A percentile compares a stretch with the other conserved stretches of the same genome.
Conservation (phyloP, 2,329 filamentous ascomycete genomes). For the Ophiostoma piceae region DNA sequence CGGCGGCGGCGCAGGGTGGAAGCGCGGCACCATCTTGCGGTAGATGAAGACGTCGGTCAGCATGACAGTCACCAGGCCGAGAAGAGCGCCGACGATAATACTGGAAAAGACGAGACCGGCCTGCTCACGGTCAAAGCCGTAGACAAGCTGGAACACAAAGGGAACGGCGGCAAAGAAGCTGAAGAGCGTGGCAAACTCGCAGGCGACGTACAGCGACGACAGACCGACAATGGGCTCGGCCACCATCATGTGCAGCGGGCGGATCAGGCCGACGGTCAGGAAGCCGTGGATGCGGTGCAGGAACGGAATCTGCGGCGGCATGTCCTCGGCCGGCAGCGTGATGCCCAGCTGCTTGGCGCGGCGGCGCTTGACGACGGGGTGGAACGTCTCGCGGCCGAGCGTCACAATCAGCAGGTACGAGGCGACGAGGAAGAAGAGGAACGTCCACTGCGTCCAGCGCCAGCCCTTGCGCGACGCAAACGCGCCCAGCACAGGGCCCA, state of each 20-base stretch:
- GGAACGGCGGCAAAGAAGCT: conserved; percentile 50
- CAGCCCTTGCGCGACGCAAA: conserved; percentile 46
- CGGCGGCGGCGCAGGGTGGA: conserved; percentile 37
- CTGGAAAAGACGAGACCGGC: conserved; percentile 43
- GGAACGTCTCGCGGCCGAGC: conserved; percentile 52
- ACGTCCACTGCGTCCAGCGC: conserved; percentile 51
- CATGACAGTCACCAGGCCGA: conserved; percentile 40
- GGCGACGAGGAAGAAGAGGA: conserved; percentile 43
- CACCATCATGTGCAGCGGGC: conserved; percentile 54
- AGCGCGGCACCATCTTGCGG: conserved; percentile 32
- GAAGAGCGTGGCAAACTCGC: conserved; percentile 49
- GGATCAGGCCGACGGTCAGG: conserved; percentile 41
- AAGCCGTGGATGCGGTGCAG: conserved; percentile 34
- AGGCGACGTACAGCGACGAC: conserved; percentile 46
- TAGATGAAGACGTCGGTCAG: conserved; percentile 43
- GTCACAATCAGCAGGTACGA: conserved; percentile 37
- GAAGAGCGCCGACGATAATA: conserved; percentile 42
- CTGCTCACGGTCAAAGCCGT: conserved; percentile 42
- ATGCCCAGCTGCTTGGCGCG: conserved; percentile 37
- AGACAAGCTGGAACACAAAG: conserved; percentile 43
- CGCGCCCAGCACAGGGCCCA: conserved; percentile 47
- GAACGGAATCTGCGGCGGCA: conserved; percentile 29
- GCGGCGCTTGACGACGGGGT: conserved; percentile 44
- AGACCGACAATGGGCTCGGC: conserved; percentile 60
- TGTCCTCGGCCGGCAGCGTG: conserved; percentile 21